Conservation (phyloP, 345 rosid species). For the Physaria fendleri region DNA sequence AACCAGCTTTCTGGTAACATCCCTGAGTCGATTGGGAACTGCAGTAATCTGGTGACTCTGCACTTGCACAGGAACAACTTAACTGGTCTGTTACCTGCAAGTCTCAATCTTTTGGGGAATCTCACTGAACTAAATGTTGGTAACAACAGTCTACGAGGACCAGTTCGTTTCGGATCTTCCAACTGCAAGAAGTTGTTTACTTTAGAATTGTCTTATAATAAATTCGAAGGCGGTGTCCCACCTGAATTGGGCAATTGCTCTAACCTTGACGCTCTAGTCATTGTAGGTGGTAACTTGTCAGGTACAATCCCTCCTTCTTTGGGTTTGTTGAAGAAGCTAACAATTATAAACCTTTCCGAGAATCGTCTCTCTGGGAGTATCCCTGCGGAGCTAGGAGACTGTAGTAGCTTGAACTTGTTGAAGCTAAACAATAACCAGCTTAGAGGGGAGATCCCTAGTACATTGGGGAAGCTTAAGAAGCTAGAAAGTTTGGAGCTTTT, state of each 20-base stretch:
- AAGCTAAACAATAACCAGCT: conserved; percentile 49
- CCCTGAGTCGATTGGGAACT: conserved; percentile 60
- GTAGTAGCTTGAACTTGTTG: conserved; percentile 48
- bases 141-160: conserved; percentile 45
- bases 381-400: conserved; percentile 61
- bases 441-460: conserved; percentile 55
- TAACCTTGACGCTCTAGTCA: conserved; percentile 37
- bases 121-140: conserved; percentile 39
- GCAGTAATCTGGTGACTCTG: conserved; percentile 41
- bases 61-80: conserved; percentile 42
- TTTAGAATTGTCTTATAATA: conserved; percentile 55
- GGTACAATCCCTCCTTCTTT: conserved; percentile 65
- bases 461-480: conserved; percentile 44
- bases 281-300: conserved; percentile 41
- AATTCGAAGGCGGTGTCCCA: conserved; percentile 53
- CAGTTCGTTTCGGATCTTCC: conserved; percentile 39
- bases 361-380: conserved; percentile 62
- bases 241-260: conserved; percentile 51
- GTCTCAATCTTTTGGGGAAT: conserved; percentile 47
- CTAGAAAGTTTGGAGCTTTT: conserved; percentile 56
- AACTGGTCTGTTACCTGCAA: conserved; percentile 49
- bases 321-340: conserved; percentile 45
- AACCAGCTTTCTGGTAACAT: conserved; percentile 58
- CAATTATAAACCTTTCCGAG: conserved; percentile 48
- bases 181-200: conserved; percentile 40